phyloP scores from a whole-genome alignment of 768 basidiomycete genomes.

The Gyrodon lividus region DNA sequence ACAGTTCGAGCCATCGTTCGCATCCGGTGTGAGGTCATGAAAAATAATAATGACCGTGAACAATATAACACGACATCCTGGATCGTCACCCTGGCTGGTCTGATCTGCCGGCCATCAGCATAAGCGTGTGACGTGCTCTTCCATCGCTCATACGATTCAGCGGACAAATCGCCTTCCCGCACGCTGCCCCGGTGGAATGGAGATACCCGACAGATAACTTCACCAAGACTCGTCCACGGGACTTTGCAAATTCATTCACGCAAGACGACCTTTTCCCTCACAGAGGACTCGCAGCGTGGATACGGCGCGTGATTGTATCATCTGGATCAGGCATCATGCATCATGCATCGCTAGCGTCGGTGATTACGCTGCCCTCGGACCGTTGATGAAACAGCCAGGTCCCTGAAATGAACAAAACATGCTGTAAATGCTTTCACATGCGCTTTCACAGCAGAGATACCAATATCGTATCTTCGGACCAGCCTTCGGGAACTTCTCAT shows the following conservation, averaged over 20 bases:
- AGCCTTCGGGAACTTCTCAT: background rate
- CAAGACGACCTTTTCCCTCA: background rate
- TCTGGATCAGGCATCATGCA: background rate
- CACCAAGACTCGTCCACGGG: background rate
- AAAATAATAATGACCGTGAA: background rate
- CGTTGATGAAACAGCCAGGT: conserved; percentile 6
- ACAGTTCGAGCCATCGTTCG: background rate
- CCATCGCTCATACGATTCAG: background rate
- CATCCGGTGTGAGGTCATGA: no score
- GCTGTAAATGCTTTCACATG: conserved; percentile 9
- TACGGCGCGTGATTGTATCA: conserved; percentile 7
- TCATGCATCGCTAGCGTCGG: conserved; percentile 10
- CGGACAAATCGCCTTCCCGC: conserved; percentile 3
- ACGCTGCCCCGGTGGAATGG: conserved; percentile 13
- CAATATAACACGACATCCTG: conserved; percentile 16
- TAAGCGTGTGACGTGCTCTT: background rate
- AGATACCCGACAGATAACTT: conserved; percentile 25
- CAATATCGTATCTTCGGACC: conserved; percentile 1
- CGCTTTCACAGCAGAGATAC: conserved; percentile 6
- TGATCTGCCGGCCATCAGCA: background rate
- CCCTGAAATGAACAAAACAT: background rate
- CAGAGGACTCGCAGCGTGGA: background rate
- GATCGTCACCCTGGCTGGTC: background rate
- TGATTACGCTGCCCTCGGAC: conserved; percentile 19
- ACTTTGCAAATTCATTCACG: background rate